A percentile compares a stretch with the other conserved stretches of the same genome.
These are phyloP conservation scores for Tetrahymena malaccensis DNA, from an alignment of 73 alveolate genomes.

Conservation along the genomic window DNA sequence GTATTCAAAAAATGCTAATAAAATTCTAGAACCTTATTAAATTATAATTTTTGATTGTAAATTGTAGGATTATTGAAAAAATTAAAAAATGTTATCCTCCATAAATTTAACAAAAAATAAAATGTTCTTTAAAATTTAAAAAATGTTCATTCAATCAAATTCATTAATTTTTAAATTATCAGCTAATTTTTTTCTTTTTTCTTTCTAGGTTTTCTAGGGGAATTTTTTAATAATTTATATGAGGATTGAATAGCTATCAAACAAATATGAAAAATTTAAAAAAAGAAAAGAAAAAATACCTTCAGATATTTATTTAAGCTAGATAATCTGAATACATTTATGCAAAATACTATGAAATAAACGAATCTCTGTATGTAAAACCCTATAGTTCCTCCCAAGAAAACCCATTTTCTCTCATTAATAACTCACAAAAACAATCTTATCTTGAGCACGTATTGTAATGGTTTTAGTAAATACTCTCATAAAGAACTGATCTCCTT, in stretches of 20 bases:
- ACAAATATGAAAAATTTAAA: no score
- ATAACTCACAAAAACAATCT: not conserved
- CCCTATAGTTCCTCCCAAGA: not conserved
- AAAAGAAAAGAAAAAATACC: not conserved
- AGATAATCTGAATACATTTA: not conserved
- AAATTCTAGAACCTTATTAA: not conserved
- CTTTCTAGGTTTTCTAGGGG: no score
- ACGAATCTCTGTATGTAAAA: not conserved
- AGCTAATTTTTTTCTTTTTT: no score
- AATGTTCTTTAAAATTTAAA: no score
- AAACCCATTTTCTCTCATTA: not conserved
- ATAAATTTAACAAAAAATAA: not conserved
- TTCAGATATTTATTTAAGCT: not conserved
- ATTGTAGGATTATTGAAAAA: not conserved
- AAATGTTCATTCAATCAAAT: no score
- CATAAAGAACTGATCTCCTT: not conserved
- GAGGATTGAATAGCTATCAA: no score
- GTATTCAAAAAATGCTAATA: not conserved
- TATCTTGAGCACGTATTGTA: not conserved
- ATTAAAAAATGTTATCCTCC: not conserved
- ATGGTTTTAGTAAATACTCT: not conserved
- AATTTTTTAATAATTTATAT: no score
- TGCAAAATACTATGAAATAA: not conserved
- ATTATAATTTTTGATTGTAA: not conserved
- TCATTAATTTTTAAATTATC: no score